Conservation (phyloP, 192 early-diverging fungal species). For the Coemansia asiatica region DNA sequence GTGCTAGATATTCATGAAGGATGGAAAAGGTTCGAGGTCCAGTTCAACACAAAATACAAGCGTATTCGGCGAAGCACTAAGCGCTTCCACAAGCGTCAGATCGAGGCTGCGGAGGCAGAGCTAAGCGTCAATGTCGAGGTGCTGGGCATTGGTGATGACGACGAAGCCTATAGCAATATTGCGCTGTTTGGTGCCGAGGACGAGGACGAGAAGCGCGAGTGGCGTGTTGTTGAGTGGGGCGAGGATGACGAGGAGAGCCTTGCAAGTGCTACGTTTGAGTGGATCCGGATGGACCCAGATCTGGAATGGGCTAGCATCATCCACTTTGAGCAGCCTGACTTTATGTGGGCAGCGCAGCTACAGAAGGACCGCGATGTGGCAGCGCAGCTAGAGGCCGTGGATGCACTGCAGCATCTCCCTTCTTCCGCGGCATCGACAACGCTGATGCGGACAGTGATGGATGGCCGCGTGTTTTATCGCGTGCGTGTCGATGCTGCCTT, state of each 20-base stretch:
- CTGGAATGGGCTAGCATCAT: conserved; percentile 90
- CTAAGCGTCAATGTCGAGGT: conserved; percentile 52
- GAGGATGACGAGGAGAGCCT: conserved; percentile 73
- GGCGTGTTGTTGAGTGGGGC: conserved; percentile 77
- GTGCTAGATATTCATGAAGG: conserved; percentile 77
- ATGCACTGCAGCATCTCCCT: conserved; percentile 63
- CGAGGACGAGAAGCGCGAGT: conserved; percentile 64
- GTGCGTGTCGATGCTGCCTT: conserved; percentile 78
- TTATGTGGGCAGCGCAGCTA: conserved; percentile 95
- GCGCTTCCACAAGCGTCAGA: conserved; percentile 70
- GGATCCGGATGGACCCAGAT: conserved; percentile 94
- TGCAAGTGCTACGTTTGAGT: conserved; percentile 76
- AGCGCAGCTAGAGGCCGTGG: conserved; percentile 87
- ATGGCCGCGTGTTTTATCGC: conserved; percentile 81
- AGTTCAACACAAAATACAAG: conserved; percentile 98
- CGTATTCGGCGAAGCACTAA: conserved; percentile 83
- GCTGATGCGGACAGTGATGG: conserved; percentile 73
- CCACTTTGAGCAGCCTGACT: conserved; percentile 83
- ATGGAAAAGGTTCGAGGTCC: conserved; percentile 79
- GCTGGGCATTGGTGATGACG: conserved; percentile 51
- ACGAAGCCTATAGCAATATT: conserved; percentile 45
- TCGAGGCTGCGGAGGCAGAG: conserved; percentile 64
- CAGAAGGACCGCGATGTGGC: conserved; percentile 86
- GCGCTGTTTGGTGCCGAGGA: conserved; percentile 60
- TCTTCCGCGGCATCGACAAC: conserved; percentile 70